Conservation (phyloP, 352 stramenopile species). For the Phytophthora aleatoria region DNA sequence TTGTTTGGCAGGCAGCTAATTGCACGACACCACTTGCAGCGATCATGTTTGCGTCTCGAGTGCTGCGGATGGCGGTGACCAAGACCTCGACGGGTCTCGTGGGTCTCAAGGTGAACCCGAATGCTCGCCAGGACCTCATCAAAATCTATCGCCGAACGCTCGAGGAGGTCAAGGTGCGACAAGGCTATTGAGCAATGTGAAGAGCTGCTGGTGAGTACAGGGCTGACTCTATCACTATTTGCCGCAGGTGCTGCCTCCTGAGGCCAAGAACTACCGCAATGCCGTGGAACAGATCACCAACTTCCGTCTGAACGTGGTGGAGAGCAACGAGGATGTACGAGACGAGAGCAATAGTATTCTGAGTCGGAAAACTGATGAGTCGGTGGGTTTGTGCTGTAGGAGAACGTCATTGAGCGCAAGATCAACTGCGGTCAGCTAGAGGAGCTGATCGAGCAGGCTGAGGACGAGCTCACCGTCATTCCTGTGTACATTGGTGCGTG, state of each 20-base stretch:
- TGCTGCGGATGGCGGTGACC: conserved; percentile 84
- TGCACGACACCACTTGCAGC: conserved; percentile 17
- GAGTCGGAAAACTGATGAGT: background rate
- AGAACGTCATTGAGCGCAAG: conserved; percentile 79
- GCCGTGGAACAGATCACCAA: conserved; percentile 88
- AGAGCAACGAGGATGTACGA: conserved; percentile 74
- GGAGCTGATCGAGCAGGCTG: conserved; percentile 87
- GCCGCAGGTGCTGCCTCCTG: conserved; percentile 60
- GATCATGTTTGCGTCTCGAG: conserved; percentile 82
- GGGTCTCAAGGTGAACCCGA: conserved; percentile 83
- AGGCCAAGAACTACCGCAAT: conserved; percentile 75
- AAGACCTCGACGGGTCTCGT: conserved; percentile 90
- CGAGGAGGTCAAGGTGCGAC: conserved; percentile 72
- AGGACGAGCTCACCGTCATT: conserved; percentile 87
- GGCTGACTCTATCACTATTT: conserved; percentile 15
- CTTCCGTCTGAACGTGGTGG: conserved; percentile 78
- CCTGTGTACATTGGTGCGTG: conserved; percentile 82
- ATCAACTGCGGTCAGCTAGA: conserved; percentile 91
- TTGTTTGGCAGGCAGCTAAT: conserved; percentile 26
- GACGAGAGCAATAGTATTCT: conserved; percentile 9
- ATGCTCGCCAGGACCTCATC: conserved; percentile 85
- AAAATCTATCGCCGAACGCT: conserved; percentile 85
- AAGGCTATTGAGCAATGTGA: background rate
- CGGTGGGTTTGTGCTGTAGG: conserved; percentile 35
- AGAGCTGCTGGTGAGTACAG: background rate